These are phyloP conservation scores for Clitocybe nebularis DNA, from an alignment of 1,284 basidiomycete genomes.

Conservation along the genomic window DNA sequence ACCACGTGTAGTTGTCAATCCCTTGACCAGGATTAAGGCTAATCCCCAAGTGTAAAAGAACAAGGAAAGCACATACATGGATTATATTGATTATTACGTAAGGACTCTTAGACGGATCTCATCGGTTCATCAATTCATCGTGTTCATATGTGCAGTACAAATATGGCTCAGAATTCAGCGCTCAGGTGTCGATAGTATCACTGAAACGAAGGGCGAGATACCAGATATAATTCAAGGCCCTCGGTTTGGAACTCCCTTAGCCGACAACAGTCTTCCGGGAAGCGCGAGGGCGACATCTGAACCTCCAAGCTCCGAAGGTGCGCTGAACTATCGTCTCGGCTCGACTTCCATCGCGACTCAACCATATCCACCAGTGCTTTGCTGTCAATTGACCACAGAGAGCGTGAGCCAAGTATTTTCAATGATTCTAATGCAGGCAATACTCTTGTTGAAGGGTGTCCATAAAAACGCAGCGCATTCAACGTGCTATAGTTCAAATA, in stretches of 20 bases:
- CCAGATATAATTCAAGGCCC: slow-evolving; percentile 20
- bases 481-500: slow-evolving; percentile 25
- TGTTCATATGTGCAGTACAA: too few relatives aligned
- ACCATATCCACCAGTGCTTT: slow-evolving; percentile 27
- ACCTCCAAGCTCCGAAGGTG: slow-evolving; percentile 24
- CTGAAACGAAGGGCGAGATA: neutral
- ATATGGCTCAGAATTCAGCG: too few relatives aligned
- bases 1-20: too few relatives aligned
- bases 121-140: too few relatives aligned
- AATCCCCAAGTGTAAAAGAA: too few relatives aligned
- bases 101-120: too few relatives aligned
- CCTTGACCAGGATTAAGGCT: too few relatives aligned
- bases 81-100: too few relatives aligned
- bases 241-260: slow-evolving; percentile 22
- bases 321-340: slow-evolving; percentile 13
- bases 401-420: slow-evolving; percentile 24
- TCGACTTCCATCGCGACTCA: slow-evolving; percentile 26
- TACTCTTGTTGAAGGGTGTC: slow-evolving; percentile 4
- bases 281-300: slow-evolving; percentile 20
- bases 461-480: slow-evolving; percentile 20
- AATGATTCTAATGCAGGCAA: slow-evolving; percentile 25
- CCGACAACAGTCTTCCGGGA: slow-evolving; percentile 21
- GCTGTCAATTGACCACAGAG: slow-evolving; percentile 24
- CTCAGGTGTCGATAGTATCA: neutral
- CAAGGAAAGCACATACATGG: too few relatives aligned